These are phyloP conservation scores for Mychonastes homosphaera DNA, from an alignment of 139 green algal species.

Conservation along the genomic window DNA sequence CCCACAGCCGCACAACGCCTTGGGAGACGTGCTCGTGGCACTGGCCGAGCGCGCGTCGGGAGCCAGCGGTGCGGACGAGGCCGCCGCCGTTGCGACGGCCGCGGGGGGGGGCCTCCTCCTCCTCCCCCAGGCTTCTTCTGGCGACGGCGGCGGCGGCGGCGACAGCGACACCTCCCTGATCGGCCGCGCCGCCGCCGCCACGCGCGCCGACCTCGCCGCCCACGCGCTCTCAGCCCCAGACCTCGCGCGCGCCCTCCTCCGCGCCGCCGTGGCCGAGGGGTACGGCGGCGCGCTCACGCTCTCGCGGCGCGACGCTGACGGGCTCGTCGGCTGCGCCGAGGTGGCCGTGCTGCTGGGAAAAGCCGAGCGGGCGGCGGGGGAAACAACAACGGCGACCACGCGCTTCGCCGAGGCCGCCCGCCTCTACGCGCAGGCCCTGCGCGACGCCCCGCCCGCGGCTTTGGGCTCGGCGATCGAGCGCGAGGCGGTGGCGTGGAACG, in stretches of 20 bases:
- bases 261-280: constrained; percentile 40
- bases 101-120: neutral
- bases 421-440: too few species aligned
- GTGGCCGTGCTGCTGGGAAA: too few species aligned
- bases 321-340: constrained; percentile 22
- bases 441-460: too few species aligned
- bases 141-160: neutral
- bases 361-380: too few species aligned
- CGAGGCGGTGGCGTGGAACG: too few species aligned
- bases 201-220: too few species aligned
- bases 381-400: too few species aligned
- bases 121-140: neutral
- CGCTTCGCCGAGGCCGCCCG: too few species aligned
- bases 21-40: constrained; percentile 52
- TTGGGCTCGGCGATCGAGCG: too few species aligned
- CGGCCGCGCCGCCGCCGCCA: neutral
- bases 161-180: neutral
- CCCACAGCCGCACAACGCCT: constrained; percentile 36
- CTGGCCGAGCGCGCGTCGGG: constrained; percentile 30
- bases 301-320: constrained; percentile 31
- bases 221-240: too few species aligned
- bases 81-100: neutral
- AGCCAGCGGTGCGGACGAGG: neutral
- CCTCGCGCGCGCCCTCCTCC: constrained; percentile 2
- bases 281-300: constrained; percentile 53